Conservation (phyloP, 495 filamentous ascomycete genomes). For the Aspergillus kassunensis region DNA sequence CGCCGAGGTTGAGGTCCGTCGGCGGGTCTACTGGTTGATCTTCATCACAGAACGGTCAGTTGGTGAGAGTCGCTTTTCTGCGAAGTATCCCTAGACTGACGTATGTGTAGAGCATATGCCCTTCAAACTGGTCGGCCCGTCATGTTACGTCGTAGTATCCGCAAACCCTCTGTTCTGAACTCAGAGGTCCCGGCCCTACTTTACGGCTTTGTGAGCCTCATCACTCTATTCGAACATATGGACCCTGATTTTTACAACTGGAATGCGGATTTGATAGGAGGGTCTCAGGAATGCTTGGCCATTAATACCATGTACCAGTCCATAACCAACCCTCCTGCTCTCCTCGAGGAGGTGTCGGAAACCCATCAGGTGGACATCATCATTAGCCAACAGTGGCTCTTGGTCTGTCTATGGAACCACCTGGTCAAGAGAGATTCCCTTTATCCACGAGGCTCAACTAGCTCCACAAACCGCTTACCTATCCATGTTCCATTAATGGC, state of each 20-base stretch:
- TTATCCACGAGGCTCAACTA: not conserved
- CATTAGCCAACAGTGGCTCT: slow-evolving; percentile 3
- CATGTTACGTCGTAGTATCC: not conserved
- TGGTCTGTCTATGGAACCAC: slow-evolving; percentile 2
- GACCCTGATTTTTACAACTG: slow-evolving; percentile 1
- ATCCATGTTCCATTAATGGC: not conserved
- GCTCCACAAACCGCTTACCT: not conserved
- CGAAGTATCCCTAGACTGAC: not conserved
- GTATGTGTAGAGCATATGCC: not conserved
- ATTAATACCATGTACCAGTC: slow-evolving; percentile 3
- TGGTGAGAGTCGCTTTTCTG: not conserved
- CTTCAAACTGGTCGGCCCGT: slow-evolving; percentile 3
- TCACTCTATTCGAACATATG: slow-evolving; percentile 2
- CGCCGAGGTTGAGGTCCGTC: not conserved
- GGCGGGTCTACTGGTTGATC: slow-evolving; percentile 1
- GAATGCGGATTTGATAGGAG: not conserved
- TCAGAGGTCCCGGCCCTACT: slow-evolving; percentile 1
- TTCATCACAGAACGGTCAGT: slow-evolving; percentile 4
- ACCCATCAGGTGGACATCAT: slow-evolving; percentile 1
- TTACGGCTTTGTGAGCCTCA: slow-evolving; percentile 3
- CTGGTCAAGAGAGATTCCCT: not conserved
- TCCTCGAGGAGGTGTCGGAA: slow-evolving; percentile 2
- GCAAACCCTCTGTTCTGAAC: slow-evolving; percentile 2
- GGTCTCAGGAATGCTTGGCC: not conserved
- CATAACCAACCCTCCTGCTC: not conserved